Evolutionary conservation across 2,329 filamentous ascomycete genomes (phyloP).

Genomic region (Calcarisporium arbuscula): DNA sequence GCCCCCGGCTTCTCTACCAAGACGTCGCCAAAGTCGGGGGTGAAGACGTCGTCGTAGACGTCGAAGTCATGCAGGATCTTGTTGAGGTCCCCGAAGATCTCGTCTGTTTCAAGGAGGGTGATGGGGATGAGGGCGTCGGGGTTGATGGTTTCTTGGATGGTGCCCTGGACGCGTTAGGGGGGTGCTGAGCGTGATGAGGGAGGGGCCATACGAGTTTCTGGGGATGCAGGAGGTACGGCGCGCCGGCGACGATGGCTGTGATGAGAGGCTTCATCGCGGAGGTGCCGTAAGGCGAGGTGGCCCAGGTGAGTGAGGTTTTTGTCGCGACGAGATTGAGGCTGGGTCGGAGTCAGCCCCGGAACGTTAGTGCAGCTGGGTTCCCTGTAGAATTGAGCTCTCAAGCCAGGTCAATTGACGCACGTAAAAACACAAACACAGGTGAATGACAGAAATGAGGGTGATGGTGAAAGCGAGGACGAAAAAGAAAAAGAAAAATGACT

Average conservation of each 20-base stretch:
- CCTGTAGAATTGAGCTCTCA: too few relatives aligned
- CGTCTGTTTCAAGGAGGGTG: conserved; percentile 30
- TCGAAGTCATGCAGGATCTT: conserved; percentile 25
- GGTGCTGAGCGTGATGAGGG: background rate
- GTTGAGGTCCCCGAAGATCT: conserved; percentile 31
- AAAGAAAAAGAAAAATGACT: too few relatives aligned
- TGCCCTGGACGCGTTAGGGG: conserved; percentile 21
- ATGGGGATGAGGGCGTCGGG: conserved; percentile 34
- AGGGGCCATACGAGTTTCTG: conserved; percentile 24
- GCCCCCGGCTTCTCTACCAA: conserved; percentile 30
- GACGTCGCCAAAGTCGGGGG: conserved; percentile 29
- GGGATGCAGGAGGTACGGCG: conserved; percentile 34
- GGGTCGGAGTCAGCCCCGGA: too few relatives aligned
- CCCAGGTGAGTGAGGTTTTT: too few relatives aligned
- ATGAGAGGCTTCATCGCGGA: conserved; percentile 24
- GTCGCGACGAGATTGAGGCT: too few relatives aligned
- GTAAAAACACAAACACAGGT: too few relatives aligned
- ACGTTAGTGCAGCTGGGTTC: too few relatives aligned
- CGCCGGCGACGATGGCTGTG: conserved; percentile 30
- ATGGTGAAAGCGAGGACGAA: too few relatives aligned
- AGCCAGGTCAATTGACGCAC: too few relatives aligned
- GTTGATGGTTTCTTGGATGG: conserved; percentile 34
- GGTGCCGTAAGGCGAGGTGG: too few relatives aligned
- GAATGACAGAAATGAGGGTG: too few relatives aligned
- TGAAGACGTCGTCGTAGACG: conserved; percentile 31